Conservation (phyloP, 176 grass and related monocot species). For the Puccinellia tenuiflora region DNA sequence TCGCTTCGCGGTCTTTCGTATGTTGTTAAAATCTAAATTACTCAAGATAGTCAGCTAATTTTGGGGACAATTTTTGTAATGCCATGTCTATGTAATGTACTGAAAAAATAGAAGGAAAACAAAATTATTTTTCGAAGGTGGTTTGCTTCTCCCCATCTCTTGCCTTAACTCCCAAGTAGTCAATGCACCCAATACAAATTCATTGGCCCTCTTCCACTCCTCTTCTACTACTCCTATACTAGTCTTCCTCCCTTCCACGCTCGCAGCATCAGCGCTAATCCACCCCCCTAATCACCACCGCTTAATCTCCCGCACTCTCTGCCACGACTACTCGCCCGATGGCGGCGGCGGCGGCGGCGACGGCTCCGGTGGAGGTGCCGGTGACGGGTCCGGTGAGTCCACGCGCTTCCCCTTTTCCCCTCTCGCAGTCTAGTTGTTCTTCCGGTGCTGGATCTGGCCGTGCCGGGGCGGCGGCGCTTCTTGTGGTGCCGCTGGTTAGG, state of each 20-base stretch:
- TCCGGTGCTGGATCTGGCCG: constrained; percentile 24
- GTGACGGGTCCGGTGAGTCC: constrained; percentile 26
- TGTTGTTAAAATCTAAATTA: too few relatives aligned
- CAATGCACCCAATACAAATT: neutral
- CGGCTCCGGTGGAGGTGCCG: constrained; percentile 17
- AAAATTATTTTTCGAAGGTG: neutral
- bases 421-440: too few relatives aligned
- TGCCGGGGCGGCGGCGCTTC: neutral
- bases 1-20: too few relatives aligned
- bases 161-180: neutral
- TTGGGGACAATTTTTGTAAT: too few relatives aligned
- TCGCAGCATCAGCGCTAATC: neutral
- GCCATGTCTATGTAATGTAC: too few relatives aligned
- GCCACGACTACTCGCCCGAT: neutral
- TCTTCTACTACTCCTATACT: neutral
- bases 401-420: neutral
- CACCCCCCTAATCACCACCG: neutral
- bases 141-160: neutral
- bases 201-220: neutral
- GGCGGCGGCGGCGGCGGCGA: constrained; percentile 12
- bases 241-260: neutral
- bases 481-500: neutral
- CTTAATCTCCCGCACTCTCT: neutral
- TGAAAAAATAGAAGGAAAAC: neutral
- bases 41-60: too few relatives aligned